Evolutionary conservation across 148 eudicot genomes (phyloP), one percentile per base, ranked within the genome.

Genomic region (Spergularia marina): DNA sequence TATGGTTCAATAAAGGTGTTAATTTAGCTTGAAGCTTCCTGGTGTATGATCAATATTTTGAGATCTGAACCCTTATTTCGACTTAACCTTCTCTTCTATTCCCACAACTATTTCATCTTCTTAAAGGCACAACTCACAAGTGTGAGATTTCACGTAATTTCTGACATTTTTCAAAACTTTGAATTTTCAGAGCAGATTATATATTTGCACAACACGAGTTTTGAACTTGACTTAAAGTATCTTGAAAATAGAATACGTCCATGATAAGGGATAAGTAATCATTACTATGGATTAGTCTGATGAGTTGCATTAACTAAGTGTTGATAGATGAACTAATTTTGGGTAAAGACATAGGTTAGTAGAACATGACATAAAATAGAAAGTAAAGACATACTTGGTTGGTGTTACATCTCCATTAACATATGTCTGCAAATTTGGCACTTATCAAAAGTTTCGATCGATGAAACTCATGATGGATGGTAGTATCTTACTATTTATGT

Each of bases 341-440:
- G 56, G 34, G 78, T 41, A 56, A 66, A 74, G 60, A 74, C 51
- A 65, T 65, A 10, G 51, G 67, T 66, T 10, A 25, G 67, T 44
- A 53, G 72, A 53, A 52, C 40, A 77, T 77, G 62, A 18, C 75
- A 77, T 70, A 65, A 68, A 53, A 55, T 54, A 54, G 53, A 67
- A 64, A 76, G 17, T 7, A 10, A n/a, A 64, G 10, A 15, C 34
- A 74, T 34, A n/a, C 14, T 47, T 17, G 12, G 13, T 67, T 67
- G 21, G 64, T 23, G 70, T 52, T 36, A 60, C 15, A 59, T 73
- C 75, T 39, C 54, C 39, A 41, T 59, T 72, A 18, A 58, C 4
- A 44, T 15, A 9, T 70, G 73, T 58, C 59, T 15, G 59, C 59
- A 55, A 74, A 30, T 17, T 23, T 62, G 55, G 39, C 53, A 72